These are phyloP conservation scores for Plasmodium sp. DNA, from an alignment of 169 alveolate species.

Conservation along the genomic window DNA sequence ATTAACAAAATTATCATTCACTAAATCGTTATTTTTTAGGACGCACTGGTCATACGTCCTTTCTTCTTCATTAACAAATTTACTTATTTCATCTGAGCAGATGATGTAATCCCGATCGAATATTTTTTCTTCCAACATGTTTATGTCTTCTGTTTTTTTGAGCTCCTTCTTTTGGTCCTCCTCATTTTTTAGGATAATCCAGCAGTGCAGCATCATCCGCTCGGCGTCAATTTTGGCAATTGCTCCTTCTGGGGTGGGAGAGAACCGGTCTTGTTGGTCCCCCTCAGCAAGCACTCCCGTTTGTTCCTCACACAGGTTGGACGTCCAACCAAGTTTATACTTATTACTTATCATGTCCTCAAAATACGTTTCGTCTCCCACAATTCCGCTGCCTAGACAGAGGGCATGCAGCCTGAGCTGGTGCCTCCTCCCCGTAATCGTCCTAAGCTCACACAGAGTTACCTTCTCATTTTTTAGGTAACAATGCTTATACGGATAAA, in stretches of 20 bases:
- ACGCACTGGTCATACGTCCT: constrained; percentile 62
- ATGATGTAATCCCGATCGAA: constrained; percentile 62
- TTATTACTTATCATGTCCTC: constrained; percentile 65
- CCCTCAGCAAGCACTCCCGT: background rate
- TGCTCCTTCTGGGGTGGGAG: background rate
- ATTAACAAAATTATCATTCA: constrained; percentile 39
- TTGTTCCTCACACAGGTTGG: background rate
- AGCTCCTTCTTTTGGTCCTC: constrained; percentile 1
- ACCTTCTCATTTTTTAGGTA: constrained; percentile 62
- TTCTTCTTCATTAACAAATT: constrained; percentile 52
- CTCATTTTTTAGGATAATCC: constrained; percentile 49
- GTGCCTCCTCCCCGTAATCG: constrained; percentile 74
- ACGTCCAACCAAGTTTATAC: constrained; percentile 21
- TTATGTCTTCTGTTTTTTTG: constrained; percentile 48
- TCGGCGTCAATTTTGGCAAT: constrained; percentile 31
- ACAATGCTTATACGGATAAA: constrained; percentile 56
- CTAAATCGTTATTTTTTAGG: constrained; percentile 38
- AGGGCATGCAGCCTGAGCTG: constrained; percentile 65
- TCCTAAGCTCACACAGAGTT: constrained; percentile 67
- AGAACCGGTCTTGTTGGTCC: background rate
- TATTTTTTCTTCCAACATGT: constrained; percentile 43
- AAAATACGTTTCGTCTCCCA: constrained; percentile 75
- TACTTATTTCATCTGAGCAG: constrained; percentile 53
- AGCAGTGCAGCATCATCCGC: constrained; percentile 75
- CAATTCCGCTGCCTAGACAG: constrained; percentile 55